Conservation (phyloP, 163 green algal species). For the Smithsoniella earleae region DNA sequence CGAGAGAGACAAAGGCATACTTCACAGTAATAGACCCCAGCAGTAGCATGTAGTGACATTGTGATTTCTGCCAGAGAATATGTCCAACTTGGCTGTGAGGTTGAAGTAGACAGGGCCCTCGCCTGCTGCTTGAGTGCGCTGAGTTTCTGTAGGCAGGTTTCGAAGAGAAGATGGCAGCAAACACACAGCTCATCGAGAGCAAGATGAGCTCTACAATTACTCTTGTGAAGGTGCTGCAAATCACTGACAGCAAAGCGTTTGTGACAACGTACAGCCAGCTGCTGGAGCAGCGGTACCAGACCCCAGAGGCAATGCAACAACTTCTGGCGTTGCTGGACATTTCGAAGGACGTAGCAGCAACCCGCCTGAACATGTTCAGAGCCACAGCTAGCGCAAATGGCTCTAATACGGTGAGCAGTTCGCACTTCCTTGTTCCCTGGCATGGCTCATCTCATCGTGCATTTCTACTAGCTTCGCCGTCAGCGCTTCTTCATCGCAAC, state of each 20-base stretch:
- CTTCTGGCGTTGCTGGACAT: not conserved
- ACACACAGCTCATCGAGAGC: not conserved
- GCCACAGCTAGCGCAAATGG: not conserved
- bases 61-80: too few relatives aligned
- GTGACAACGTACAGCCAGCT: not conserved
- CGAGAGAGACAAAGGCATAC: too few relatives aligned
- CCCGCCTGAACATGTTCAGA: conserved; percentile 3
- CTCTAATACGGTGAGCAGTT: not conserved
- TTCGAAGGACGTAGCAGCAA: not conserved
- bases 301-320: not conserved
- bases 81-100: too few relatives aligned
- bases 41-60: too few relatives aligned
- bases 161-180: not conserved
- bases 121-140: too few relatives aligned
- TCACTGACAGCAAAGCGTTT: conserved; percentile 19
- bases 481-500: too few relatives aligned
- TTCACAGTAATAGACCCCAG: too few relatives aligned
- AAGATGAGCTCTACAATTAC: not conserved
- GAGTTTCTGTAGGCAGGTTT: not conserved
- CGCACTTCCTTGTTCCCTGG: too few relatives aligned
- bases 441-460: too few relatives aligned
- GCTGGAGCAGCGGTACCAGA: not conserved
- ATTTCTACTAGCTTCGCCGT: too few relatives aligned
- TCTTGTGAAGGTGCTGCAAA: conserved; percentile 2
- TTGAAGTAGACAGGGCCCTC: too few relatives aligned